Evolutionary conservation across 2,329 filamentous ascomycete species (phyloP).

Genomic region (Chrysoporthe austroafricana): DNA sequence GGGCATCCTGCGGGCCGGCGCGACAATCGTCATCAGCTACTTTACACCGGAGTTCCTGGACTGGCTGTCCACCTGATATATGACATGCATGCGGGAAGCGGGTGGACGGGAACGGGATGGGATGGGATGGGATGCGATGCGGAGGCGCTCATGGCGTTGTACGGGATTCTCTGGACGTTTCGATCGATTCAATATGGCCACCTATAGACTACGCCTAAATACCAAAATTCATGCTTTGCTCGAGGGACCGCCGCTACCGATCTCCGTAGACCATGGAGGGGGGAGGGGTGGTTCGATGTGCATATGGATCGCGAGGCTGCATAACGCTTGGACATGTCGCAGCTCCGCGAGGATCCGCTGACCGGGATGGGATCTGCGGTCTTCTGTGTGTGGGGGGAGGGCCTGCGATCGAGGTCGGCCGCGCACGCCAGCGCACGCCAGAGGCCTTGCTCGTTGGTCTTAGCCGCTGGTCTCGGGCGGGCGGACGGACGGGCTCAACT

Average conservation of each 20-base stretch:
- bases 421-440: too few species aligned
- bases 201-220: constrained; percentile 12
- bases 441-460: too few species aligned
- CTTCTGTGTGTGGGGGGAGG: background rate
- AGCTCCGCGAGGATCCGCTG: background rate
- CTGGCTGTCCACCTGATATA: constrained; percentile 59
- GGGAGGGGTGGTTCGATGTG: background rate
- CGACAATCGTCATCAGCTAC: constrained; percentile 91
- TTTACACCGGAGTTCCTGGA: constrained; percentile 83
- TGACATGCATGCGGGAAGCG: constrained; percentile 13
- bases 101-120: background rate
- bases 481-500: background rate
- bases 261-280: background rate
- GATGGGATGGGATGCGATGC: too few species aligned
- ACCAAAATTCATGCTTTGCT: constrained; percentile 3
- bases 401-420: background rate
- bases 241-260: background rate
- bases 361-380: background rate
- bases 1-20: constrained; percentile 89
- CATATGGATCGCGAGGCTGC: background rate
- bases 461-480: too few species aligned
- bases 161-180: background rate
- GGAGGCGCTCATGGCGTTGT: constrained; percentile 23
- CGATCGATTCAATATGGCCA: constrained; percentile 6
- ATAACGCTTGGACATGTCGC: background rate